Evolutionary conservation across 306 rosid genomes (phyloP), one percentile per base, ranked within the genome.

Genomic region (Ormosia semicastrata): DNA sequence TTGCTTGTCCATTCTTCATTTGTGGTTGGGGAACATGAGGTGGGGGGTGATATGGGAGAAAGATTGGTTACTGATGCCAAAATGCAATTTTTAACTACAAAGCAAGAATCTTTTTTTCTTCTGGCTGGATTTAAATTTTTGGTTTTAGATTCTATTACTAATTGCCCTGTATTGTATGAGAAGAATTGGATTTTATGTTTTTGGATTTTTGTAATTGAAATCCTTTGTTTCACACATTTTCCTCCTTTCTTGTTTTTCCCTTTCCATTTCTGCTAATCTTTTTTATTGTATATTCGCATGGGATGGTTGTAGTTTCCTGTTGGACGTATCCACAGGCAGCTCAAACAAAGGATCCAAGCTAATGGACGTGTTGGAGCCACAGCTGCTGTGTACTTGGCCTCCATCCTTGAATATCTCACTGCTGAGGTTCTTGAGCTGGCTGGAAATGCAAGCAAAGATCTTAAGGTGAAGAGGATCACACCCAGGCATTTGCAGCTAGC

Each of bases 351-450:
- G 75, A 82, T 71, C 14, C 87, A 94, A 47, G 93, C 98, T 0
- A 83, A 91, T 85, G 97, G 98, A 2, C 89, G 98, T 52, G 98
- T 93, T 65, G 98, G 98, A 18, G 98, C 94, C 1, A 93, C 97
- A 2, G 98, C 98, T 67, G 98, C 98, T 6, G 97, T 93, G 14
- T 93, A 93, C 87, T 78, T 91, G 84, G 97, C 98, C 8, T 91
- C 98, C 14, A 93, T 93, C 76, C 91, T 93, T 2, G 98, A 93
- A 58, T 93, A 93, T 56, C 91, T 93, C 47, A 93, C 98, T 32
- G 98, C 98, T 0, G 98, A 93, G 81, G 98, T 93, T 65, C 94
- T 93, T 4, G 98, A 93, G 69, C 74, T 93, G 40, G 98, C 98
- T 2, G 97, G 98, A 6, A 93, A 93, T 46, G 98, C 97, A 2